Evolutionary conservation across 2,329 filamentous ascomycete species (phyloP).

Genomic region (Neofusicoccum laricinum): DNA sequence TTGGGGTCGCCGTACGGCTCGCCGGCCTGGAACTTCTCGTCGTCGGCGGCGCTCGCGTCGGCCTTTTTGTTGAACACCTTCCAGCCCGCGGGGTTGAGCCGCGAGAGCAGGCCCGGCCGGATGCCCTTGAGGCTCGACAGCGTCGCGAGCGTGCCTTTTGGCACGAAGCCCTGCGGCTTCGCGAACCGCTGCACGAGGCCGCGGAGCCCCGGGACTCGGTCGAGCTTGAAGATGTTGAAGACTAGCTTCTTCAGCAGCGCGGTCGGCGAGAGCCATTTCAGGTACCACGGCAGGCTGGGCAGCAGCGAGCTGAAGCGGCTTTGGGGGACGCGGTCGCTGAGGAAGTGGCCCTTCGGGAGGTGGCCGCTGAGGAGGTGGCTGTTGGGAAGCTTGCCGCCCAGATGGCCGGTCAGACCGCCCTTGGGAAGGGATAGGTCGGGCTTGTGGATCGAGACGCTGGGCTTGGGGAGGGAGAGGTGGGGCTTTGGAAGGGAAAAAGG

Average conservation of each 20-base stretch:
- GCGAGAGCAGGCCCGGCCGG: background rate
- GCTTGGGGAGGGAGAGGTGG: no score
- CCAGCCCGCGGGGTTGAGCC: background rate
- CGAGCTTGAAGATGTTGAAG: background rate
- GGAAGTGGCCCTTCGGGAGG: background rate
- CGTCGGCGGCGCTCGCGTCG: background rate
- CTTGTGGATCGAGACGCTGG: background rate
- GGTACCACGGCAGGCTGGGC: background rate
- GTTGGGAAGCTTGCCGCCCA: background rate
- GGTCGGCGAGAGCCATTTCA: background rate
- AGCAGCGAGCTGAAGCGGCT: background rate
- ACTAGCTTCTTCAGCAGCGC: background rate
- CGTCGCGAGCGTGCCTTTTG: background rate
- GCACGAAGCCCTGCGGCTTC: background rate
- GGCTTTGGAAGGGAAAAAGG: background rate
- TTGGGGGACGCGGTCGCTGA: background rate
- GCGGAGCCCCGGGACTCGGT: background rate
- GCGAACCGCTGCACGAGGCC: background rate
- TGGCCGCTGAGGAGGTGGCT: background rate
- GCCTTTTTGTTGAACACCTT: background rate
- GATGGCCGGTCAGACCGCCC: no score
- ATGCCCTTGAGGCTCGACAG: background rate
- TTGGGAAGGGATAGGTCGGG: background rate
- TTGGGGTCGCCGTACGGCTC: slow-evolving; percentile 3
- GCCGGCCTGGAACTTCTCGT: slow-evolving; percentile 7